Evolutionary conservation across 305 asterid species (phyloP).

Genomic region (Solanum chacoense): DNA sequence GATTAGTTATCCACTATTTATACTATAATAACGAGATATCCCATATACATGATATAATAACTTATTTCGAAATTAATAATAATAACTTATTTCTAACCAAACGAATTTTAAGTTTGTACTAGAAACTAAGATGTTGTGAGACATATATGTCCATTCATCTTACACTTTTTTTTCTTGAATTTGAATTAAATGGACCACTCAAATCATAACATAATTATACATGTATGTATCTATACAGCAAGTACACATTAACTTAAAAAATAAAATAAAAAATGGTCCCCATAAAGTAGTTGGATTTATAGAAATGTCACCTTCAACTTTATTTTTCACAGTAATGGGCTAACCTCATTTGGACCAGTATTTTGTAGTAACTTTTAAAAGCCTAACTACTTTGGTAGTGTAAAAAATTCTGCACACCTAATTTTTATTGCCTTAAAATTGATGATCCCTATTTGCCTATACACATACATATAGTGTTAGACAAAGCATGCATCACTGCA

Average conservation of each 20-base stretch:
- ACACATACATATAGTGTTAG: background rate
- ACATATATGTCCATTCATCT: background rate
- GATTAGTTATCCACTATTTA: background rate
- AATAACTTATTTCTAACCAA: background rate
- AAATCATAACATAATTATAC: background rate
- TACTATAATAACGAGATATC: background rate
- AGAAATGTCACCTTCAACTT: conserved; percentile 9
- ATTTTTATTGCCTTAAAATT: background rate
- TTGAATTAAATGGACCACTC: background rate
- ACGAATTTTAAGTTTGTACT: background rate
- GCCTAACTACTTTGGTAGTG: background rate
- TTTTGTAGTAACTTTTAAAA: background rate
- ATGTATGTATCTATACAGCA: background rate
- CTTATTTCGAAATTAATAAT: background rate
- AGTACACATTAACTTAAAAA: background rate
- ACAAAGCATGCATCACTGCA: background rate
- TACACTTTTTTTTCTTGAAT: background rate
- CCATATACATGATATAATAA: accelerated
- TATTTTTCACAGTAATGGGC: conserved; percentile 12
- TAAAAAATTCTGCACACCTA: background rate
- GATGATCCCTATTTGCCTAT: background rate
- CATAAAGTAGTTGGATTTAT: conserved; percentile 5
- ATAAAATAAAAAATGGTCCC: conserved; percentile 13
- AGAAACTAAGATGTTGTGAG: background rate
- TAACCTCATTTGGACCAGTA: conserved; percentile 1